phyloP scores from a whole-genome alignment of 2,329 filamentous ascomycete species.

The Neofusicoccum parvum region DNA sequence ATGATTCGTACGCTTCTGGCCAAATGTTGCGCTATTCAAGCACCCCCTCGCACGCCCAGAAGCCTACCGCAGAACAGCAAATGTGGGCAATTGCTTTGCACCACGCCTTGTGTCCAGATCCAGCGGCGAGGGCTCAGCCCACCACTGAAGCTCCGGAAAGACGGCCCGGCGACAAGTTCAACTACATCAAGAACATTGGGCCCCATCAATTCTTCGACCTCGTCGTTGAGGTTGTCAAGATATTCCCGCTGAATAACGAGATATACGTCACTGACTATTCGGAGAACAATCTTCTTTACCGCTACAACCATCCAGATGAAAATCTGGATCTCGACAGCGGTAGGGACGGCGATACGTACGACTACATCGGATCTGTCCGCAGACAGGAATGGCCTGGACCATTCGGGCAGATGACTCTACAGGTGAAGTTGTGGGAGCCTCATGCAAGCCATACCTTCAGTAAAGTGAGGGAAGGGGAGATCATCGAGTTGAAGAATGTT shows the following conservation, averaged over 20 bases:
- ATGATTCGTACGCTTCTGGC: slow-evolving; percentile 29
- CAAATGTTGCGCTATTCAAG: not conserved
- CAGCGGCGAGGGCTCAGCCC: not conserved
- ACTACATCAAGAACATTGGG: slow-evolving; percentile 63
- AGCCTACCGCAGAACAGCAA: slow-evolving; percentile 30
- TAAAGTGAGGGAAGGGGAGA: slow-evolving; percentile 60
- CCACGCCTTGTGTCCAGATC: not conserved
- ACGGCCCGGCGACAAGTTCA: not conserved
- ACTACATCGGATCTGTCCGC: slow-evolving; percentile 50
- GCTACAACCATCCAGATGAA: slow-evolving; percentile 50
- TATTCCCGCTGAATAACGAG: slow-evolving; percentile 46
- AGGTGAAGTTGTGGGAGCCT: slow-evolving; percentile 69
- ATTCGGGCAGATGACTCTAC: slow-evolving; percentile 70
- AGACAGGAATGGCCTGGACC: slow-evolving; percentile 70
- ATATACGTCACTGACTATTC: slow-evolving; percentile 86
- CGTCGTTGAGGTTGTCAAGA: slow-evolving; percentile 69
- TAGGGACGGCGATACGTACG: slow-evolving; percentile 57
- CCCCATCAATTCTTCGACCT: slow-evolving; percentile 66
- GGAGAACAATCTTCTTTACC: slow-evolving; percentile 64
- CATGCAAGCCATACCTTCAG: slow-evolving; percentile 64
- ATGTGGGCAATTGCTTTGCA: slow-evolving; percentile 37
- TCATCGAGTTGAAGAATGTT: slow-evolving; percentile 71
- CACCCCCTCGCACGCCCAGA: not conserved
- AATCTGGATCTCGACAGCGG: slow-evolving; percentile 26
- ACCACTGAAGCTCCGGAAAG: not conserved